Evolutionary conservation across 768 basidiomycete species (phyloP), one percentile per base, ranked within the genome.

Genomic region (Nidularia pulvinata): DNA sequence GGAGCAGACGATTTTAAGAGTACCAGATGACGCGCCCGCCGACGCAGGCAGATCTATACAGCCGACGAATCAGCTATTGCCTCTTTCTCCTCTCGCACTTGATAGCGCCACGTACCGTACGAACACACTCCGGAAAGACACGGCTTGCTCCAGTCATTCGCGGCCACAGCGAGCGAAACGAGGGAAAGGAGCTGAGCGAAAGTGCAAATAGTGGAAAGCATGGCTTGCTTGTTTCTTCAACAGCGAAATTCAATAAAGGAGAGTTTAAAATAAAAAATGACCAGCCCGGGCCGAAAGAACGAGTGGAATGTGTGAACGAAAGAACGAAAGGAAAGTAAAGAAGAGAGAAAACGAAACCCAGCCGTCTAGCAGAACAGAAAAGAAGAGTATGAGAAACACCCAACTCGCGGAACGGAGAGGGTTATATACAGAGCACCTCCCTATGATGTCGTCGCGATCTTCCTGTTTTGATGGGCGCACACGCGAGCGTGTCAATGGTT

Each of bases 61-160:
- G n/a, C n/a, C n/a, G n/a, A n/a, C n/a, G n/a, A n/a, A n/a, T n/a
- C n/a, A n/a, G n/a, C n/a, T n/a, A n/a, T n/a, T n/a, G n/a, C n/a
- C n/a, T n/a, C n/a, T n/a, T n/a, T n/a, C n/a, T n/a, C n/a, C n/a
- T n/a, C n/a, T n/a, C n/a, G n/a, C n/a, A n/a, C n/a, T n/a, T n/a
- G n/a, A n/a, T n/a, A n/a, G n/a, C n/a, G n/a, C n/a, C n/a, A n/a
- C 63, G 32, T 50, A 68, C 69, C 72, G 53, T 79, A 77, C 42
- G 68, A 66, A 54, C 76, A 79, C 30, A 66, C 64, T 13, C 76
- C 77, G 6, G 61, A 58, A 35, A 71, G 60, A 55, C 73, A 75
- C 3, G 71, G 73, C 51, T 69, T 65, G 25, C 55, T 69, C 78
- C 78, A 80, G 61, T 79, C 75, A 54, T 77, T 78, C 39, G 65